phyloP scores from a whole-genome alignment of 2,329 filamentous ascomycete genomes.

The Chalara sp. region DNA sequence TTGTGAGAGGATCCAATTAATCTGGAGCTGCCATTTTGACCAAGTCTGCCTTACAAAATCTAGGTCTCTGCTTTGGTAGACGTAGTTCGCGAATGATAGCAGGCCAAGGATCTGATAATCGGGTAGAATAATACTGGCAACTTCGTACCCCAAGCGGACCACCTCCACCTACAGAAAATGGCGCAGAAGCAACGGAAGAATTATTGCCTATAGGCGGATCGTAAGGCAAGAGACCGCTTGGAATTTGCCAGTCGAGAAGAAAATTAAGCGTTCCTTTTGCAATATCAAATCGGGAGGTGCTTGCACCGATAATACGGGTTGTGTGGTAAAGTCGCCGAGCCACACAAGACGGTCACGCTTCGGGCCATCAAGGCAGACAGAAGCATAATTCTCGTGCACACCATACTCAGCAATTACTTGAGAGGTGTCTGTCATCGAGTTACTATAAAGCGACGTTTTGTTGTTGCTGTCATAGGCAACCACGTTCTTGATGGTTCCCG shows the following conservation, averaged over 20 bases:
- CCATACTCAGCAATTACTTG: slow-evolving; percentile 31
- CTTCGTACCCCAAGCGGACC: background rate
- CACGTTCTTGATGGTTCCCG: slow-evolving; percentile 30
- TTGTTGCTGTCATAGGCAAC: slow-evolving; percentile 21
- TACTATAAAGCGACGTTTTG: slow-evolving; percentile 27
- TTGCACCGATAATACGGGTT: slow-evolving; percentile 27
- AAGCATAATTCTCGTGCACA: slow-evolving; percentile 26
- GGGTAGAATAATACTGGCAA: background rate
- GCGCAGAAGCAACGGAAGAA: background rate
- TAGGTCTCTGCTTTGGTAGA: slow-evolving; percentile 2
- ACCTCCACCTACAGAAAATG: background rate
- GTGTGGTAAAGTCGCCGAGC: slow-evolving; percentile 37
- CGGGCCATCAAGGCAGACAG: slow-evolving; percentile 34
- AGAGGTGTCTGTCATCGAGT: slow-evolving; percentile 17
- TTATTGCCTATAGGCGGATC: slow-evolving; percentile 1
- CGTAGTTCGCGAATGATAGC: slow-evolving; percentile 13
- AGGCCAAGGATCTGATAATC: slow-evolving; percentile 19
- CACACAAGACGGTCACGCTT: slow-evolving; percentile 36
- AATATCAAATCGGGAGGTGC: slow-evolving; percentile 30
- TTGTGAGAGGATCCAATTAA: slow-evolving; percentile 1
- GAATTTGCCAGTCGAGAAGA: slow-evolving; percentile 22
- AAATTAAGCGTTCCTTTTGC: slow-evolving; percentile 29
- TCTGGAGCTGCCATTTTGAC: slow-evolving; percentile 4
- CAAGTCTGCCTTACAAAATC: background rate
- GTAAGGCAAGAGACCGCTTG: slow-evolving; percentile 1